These are phyloP conservation scores for Dothideomycetes sp. DNA, from an alignment of 2,329 filamentous ascomycete genomes.

Conservation along the genomic window DNA sequence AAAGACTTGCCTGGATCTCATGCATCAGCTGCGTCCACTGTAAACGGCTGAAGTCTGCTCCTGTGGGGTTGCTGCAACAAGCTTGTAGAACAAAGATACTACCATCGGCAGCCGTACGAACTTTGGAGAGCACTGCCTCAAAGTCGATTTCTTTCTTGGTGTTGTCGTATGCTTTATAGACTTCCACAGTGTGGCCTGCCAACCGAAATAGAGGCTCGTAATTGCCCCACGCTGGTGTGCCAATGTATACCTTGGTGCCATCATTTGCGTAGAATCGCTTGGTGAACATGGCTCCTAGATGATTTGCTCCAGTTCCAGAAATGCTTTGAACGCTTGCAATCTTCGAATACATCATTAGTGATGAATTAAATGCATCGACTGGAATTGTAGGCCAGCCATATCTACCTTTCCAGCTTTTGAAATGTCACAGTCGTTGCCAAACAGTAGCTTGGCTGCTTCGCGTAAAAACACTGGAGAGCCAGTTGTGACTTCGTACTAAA, in stretches of 20 bases:
- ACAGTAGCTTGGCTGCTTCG: no score
- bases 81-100: constrained; percentile 18
- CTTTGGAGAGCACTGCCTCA: no score
- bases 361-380: not conserved
- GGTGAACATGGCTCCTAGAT: constrained; percentile 82
- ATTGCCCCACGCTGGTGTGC: constrained; percentile 22
- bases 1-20: no score
- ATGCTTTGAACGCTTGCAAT: constrained; percentile 61
- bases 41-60: constrained; percentile 22
- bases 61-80: constrained; percentile 28
- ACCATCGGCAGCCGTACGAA: no score
- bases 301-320: constrained; percentile 85
- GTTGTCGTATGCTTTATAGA: not conserved
- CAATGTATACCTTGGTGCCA: constrained; percentile 21
- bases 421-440: not conserved
- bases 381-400: not conserved
- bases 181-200: constrained; percentile 11
- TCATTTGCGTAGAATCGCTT: constrained; percentile 59
- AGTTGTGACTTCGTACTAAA: no score
- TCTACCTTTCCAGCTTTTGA: not conserved
- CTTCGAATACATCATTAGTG: not conserved
- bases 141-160: constrained; percentile 17
- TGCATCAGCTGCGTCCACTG: constrained; percentile 24
- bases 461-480: no score
- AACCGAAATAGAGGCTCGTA: constrained; percentile 22